These are phyloP conservation scores for Mycosphaerella arachidis DNA, from an alignment of 2,329 filamentous ascomycete species.

Conservation along the genomic window DNA sequence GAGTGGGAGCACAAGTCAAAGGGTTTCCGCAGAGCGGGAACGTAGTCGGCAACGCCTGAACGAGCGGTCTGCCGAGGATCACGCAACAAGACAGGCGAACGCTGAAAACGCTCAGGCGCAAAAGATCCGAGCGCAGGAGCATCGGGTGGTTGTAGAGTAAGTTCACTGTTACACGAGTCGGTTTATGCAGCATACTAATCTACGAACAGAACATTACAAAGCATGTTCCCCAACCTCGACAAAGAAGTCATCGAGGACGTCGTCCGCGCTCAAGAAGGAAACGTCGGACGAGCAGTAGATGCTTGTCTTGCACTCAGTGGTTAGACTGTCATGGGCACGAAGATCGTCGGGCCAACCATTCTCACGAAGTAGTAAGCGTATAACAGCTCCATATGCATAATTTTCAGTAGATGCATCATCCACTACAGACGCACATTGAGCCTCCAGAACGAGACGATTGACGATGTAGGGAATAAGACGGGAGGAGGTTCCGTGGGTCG, in stretches of 20 bases:
- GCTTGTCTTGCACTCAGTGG: conserved; percentile 44
- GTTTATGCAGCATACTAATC: conserved; percentile 1
- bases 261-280: conserved; percentile 89
- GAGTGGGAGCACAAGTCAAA: conserved; percentile 27
- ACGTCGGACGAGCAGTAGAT: conserved; percentile 46
- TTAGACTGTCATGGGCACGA: too few relatives aligned
- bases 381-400: too few relatives aligned
- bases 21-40: conserved; percentile 17
- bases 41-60: conserved; percentile 43
- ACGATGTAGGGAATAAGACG: too few relatives aligned
- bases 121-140: conserved; percentile 75
- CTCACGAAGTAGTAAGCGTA: too few relatives aligned
- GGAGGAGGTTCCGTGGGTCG: too few relatives aligned
- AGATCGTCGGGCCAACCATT: too few relatives aligned
- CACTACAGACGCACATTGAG: too few relatives aligned
- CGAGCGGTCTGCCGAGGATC: conserved; percentile 66
- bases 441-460: too few relatives aligned
- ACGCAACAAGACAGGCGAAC: conserved; percentile 83
- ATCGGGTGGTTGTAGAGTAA: conserved; percentile 79
- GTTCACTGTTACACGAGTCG: not conserved
- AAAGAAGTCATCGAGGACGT: conserved; percentile 94
- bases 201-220: conserved; percentile 63
- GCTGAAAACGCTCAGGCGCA: conserved; percentile 85
- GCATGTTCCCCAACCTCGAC: conserved; percentile 96
- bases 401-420: too few relatives aligned